A percentile compares a stretch with the other conserved stretches of the same genome.
Conservation (phyloP, 768 basidiomycete genomes). For the Scleroderma bovista region DNA sequence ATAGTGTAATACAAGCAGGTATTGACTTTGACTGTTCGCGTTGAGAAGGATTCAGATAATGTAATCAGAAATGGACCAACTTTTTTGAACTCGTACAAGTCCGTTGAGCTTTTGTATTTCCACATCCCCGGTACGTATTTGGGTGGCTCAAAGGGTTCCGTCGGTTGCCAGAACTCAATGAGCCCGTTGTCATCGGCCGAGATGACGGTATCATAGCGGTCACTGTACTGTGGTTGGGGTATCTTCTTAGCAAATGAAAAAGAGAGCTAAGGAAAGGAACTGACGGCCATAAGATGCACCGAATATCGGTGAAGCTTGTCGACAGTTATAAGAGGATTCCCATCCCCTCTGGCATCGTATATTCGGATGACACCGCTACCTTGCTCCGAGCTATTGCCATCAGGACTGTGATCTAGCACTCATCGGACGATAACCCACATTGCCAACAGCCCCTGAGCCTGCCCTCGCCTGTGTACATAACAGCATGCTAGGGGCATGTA, state of each 20-base stretch:
- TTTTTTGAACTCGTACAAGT: constrained; percentile 98
- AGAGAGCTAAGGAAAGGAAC: constrained; percentile 22
- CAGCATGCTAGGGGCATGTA: constrained; percentile 86
- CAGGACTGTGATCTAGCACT: constrained; percentile 8
- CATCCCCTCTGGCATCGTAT: constrained; percentile 89
- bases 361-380: constrained; percentile 70
- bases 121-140: constrained; percentile 75
- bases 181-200: constrained; percentile 95
- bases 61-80: constrained; percentile 32
- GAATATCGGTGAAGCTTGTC: constrained; percentile 79
- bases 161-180: constrained; percentile 93
- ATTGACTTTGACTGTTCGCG: constrained; percentile 72
- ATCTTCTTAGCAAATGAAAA: not conserved
- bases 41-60: not conserved
- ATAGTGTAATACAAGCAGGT: constrained; percentile 88
- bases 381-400: constrained; percentile 63
- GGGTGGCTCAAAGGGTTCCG: constrained; percentile 83
- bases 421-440: constrained; percentile 49
- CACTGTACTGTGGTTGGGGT: constrained; percentile 63
- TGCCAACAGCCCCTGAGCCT: constrained; percentile 84
- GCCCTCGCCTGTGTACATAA: constrained; percentile 90
- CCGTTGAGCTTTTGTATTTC: constrained; percentile 87
- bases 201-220: constrained; percentile 84
- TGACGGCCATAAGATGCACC: constrained; percentile 85
- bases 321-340: constrained; percentile 69